Base-by-base conservation (phyloP, 208 protist genomes). In the Borovskyia barvae region DNA sequence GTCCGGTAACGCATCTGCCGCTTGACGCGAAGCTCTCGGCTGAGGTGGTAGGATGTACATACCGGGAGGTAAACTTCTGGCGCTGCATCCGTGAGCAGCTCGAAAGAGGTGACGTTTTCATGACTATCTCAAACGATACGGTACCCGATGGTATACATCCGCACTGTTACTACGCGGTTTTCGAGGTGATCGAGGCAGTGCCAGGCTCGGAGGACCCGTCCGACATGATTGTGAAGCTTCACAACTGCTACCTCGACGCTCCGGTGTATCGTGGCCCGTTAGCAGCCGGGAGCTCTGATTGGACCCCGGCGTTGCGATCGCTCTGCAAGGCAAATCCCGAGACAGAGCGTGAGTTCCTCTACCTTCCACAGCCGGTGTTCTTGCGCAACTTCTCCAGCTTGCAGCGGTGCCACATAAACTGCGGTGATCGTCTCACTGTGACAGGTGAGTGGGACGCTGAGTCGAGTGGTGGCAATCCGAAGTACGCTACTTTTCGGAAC, bases 381-480 rank as follows among this genome's bases (percentile, higher is more conserved):
- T 59, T 90, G 33, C 72, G 79, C 30, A 85, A 85, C 80, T 89
- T 86, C 64, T 78, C 74, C 12, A 89, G 79, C 57, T 67, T 89
- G 58, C 76, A 85, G 72, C 58, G 64, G 35, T 86, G 77, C 59
- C 77, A 89, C 62, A 86, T 92, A 61, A 87, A 87, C 58, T 92
- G 81, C 60, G 85, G 85, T 43, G 80, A 86, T 42, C 85, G 81
- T 15, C 58, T 89, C 35, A 92, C 67, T 0, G 54, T 72, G 20
- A 40, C 55, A 2, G 80, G 85, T 0, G 48, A 49, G 39, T 92
- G 85, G 85, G 61, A 64, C 15, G 19, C 50, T 36, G 24, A 72
- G 24, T 81, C 72, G 9, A 28, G 39, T 15, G 85, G 85, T 20
- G 85, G 85, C 48, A 90, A 85, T 55, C 81, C 85, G 26, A 83